Percentiles rank a stretch among this genome's conserved stretches.
Evolutionary conservation across 768 basidiomycete genomes (phyloP).

Genomic region (Collybia sp.): DNA sequence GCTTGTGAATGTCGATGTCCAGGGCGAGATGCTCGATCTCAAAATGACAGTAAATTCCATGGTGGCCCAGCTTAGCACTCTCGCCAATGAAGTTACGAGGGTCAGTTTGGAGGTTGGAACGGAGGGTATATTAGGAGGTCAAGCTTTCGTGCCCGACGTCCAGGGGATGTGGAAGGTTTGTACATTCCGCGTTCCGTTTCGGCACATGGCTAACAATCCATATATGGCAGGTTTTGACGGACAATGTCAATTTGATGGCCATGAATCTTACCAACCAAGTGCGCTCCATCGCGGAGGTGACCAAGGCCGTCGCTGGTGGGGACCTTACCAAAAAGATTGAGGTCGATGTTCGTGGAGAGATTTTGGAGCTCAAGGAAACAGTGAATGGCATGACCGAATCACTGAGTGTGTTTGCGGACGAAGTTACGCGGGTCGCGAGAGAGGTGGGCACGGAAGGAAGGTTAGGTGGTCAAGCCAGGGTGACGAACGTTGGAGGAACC

Average conservation of each 20-base stretch:
- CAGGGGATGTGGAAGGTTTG: constrained; percentile 91
- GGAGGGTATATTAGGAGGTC: constrained; percentile 91
- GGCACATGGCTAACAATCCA: background rate
- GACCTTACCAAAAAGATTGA: constrained; percentile 93
- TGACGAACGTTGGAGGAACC: constrained; percentile 91
- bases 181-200: background rate
- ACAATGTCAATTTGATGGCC: constrained; percentile 87
- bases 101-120: constrained; percentile 92
- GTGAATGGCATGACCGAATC: constrained; percentile 95
- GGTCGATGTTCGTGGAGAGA: constrained; percentile 90
- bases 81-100: constrained; percentile 83
- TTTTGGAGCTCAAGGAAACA: constrained; percentile 84
- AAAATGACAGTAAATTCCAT: constrained; percentile 85
- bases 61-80: constrained; percentile 75
- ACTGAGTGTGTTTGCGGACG: constrained; percentile 80
- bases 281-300: constrained; percentile 82
- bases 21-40: constrained; percentile 90
- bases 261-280: constrained; percentile 91
- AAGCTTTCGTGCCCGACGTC: constrained; percentile 88
- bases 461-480: constrained; percentile 91
- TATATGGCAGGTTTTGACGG: constrained; percentile 44
- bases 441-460: constrained; percentile 97
- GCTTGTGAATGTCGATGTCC: constrained; percentile 87
- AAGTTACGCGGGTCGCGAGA: constrained; percentile 79
- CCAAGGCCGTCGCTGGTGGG: constrained; percentile 91